Percentiles rank a stretch among this genome's conserved stretches.
phyloP scores from a whole-genome alignment of 192 early-diverging fungal genomes.

The Coemansia guatemalensis region DNA sequence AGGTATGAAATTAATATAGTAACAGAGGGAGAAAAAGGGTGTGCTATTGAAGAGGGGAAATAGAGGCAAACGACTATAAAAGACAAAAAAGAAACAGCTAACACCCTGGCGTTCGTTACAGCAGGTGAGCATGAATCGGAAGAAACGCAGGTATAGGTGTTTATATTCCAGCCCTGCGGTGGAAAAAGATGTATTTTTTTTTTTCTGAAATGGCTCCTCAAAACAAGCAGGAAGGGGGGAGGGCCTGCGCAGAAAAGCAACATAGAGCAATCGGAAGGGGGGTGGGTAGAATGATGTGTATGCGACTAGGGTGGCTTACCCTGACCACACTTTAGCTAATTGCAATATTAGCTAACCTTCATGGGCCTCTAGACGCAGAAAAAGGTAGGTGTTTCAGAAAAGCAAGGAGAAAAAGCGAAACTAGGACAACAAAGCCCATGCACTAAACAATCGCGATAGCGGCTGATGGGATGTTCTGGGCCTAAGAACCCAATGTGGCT shows the following conservation, averaged over 20 bases:
- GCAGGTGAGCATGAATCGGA: neutral
- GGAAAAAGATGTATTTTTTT: neutral
- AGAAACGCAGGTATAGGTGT: conserved; percentile 3
- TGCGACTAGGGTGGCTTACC: conserved; percentile 12
- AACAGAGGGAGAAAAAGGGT: neutral
- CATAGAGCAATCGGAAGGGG: conserved; percentile 2
- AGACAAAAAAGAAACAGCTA: conserved; percentile 3
- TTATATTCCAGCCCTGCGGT: conserved; percentile 4
- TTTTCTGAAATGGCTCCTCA: conserved; percentile 1
- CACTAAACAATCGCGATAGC: conserved; percentile 20
- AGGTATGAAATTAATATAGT: conserved; percentile 4
- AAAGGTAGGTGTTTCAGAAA: neutral
- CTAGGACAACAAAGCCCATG: conserved; percentile 6
- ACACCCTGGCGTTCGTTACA: conserved; percentile 2
- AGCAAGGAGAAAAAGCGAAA: conserved; percentile 6
- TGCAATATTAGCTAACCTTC: conserved; percentile 9
- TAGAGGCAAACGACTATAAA: neutral
- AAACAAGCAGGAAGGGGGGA: conserved; percentile 1
- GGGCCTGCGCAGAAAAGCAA: neutral
- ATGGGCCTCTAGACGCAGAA: neutral
- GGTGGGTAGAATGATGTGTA: conserved; percentile 3
- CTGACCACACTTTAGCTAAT: neutral
- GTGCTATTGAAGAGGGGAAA: neutral
- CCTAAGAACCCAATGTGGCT: conserved; percentile 3
- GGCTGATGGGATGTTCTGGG: conserved; percentile 10